Percentiles rank a stretch among this genome's conserved stretches.
phyloP scores from a whole-genome alignment of 108 stramenopile genomes.

The Cylindrotheca fusiformis region DNA sequence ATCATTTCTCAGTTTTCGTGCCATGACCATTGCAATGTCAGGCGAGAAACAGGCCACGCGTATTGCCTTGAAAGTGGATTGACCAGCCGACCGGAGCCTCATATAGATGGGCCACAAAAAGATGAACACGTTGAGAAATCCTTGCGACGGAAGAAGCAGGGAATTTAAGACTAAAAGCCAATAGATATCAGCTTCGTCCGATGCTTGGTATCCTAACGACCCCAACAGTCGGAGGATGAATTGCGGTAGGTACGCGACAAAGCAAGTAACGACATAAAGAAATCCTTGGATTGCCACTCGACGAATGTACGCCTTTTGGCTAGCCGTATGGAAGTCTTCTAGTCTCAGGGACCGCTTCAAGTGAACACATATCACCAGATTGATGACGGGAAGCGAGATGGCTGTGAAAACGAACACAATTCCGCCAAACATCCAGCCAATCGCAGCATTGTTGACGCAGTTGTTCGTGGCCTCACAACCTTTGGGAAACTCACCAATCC shows the following conservation, averaged over 20 bases:
- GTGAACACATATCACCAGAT: slow-evolving; percentile 4
- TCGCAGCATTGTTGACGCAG: not conserved
- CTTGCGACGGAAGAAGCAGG: slow-evolving; percentile 36
- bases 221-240: slow-evolving; percentile 9
- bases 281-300: slow-evolving; percentile 19
- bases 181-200: slow-evolving; percentile 1
- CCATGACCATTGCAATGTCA: slow-evolving; percentile 2
- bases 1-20: too few species aligned
- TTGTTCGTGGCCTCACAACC: slow-evolving; percentile 6
- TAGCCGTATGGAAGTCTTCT: not conserved
- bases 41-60: slow-evolving; percentile 2
- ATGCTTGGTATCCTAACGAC: not conserved
- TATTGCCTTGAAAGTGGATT: not conserved
- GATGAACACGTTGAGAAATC: slow-evolving; percentile 43
- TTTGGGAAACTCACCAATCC: slow-evolving; percentile 8
- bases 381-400: slow-evolving; percentile 3
- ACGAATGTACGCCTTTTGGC: not conserved
- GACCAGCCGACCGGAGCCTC: slow-evolving; percentile 16
- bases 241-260: slow-evolving; percentile 4
- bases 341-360: not conserved
- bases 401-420: not conserved
- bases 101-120: slow-evolving; percentile 34
- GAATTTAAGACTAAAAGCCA: slow-evolving; percentile 37
- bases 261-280: slow-evolving; percentile 12
- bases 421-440: slow-evolving; percentile 8